A percentile compares a stretch with the other conserved stretches of the same genome.
phyloP scores from a whole-genome alignment of 2,329 filamentous ascomycete species.

The Penicillium capsulatum region DNA sequence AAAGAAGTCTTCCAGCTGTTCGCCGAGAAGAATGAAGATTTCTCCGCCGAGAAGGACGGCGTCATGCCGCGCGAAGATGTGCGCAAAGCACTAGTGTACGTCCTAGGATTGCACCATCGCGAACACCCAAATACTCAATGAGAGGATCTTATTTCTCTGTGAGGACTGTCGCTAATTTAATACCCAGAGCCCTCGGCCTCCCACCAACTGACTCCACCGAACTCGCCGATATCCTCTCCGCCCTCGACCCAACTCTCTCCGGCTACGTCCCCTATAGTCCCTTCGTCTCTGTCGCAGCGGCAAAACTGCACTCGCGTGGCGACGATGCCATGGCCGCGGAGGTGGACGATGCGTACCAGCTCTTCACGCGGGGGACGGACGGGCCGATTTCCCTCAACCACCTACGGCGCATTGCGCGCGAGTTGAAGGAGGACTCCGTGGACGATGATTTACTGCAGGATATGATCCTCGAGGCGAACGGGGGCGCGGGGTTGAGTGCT shows the following conservation, averaged over 20 bases:
- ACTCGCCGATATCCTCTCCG: slow-evolving; percentile 68
- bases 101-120: not conserved
- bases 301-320: slow-evolving; percentile 65
- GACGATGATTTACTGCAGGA: slow-evolving; percentile 78
- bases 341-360: slow-evolving; percentile 72
- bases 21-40: slow-evolving; percentile 52
- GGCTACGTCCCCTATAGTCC: slow-evolving; percentile 74
- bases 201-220: slow-evolving; percentile 61
- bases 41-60: slow-evolving; percentile 67
- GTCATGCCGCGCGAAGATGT: slow-evolving; percentile 66
- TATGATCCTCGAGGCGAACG: slow-evolving; percentile 94
- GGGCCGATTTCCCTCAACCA: slow-evolving; percentile 75
- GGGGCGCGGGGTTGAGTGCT: slow-evolving; percentile 64
- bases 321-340: slow-evolving; percentile 60
- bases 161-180: no score
- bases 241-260: slow-evolving; percentile 76
- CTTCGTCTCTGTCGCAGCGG: slow-evolving; percentile 82
- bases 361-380: slow-evolving; percentile 62
- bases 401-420: slow-evolving; percentile 70
- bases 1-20: slow-evolving; percentile 86
- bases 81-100: slow-evolving; percentile 68
- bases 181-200: slow-evolving; percentile 81
- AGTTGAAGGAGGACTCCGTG: slow-evolving; percentile 73
- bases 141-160: no score
- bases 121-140: no score